A percentile compares a stretch with the other conserved stretches of the same genome.
phyloP scores from a whole-genome alignment of 2,329 filamentous ascomycete genomes.

The Uncinocarpus reesii region DNA sequence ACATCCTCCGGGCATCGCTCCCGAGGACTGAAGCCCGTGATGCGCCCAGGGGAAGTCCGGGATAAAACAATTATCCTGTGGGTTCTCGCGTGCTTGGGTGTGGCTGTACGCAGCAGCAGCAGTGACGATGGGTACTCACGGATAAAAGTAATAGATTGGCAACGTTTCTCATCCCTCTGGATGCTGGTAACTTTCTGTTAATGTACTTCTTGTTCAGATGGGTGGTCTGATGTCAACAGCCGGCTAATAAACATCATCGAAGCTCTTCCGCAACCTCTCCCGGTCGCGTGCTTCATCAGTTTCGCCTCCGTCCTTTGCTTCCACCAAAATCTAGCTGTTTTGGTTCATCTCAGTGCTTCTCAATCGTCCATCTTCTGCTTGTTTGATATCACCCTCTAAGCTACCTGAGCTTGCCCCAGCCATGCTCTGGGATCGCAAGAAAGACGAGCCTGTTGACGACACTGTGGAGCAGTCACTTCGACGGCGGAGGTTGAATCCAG shows the following conservation, averaged over 20 bases:
- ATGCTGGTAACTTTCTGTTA: slow-evolving; percentile 5
- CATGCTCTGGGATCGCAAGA: slow-evolving; percentile 28
- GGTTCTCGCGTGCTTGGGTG: background rate
- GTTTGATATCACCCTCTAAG: background rate
- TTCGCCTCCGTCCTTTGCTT: background rate
- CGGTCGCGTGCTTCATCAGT: slow-evolving; percentile 7
- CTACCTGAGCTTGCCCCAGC: slow-evolving; percentile 5
- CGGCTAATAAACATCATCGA: background rate
- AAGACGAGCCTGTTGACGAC: slow-evolving; percentile 25
- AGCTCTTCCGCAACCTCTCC: background rate
- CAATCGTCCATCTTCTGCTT: background rate
- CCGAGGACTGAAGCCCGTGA: background rate
- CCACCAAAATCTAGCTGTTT: background rate
- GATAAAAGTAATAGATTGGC: background rate
- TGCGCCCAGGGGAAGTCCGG: background rate
- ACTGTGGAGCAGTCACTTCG: slow-evolving; percentile 17
- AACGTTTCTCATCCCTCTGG: background rate
- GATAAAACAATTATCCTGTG: slow-evolving; percentile 8
- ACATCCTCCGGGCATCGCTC: slow-evolving; percentile 1
- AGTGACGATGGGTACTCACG: slow-evolving; percentile 3
- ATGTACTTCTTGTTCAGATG: background rate
- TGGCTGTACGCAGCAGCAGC: background rate
- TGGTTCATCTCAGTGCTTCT: background rate
- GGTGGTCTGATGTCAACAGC: slow-evolving; percentile 10
- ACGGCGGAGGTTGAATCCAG: slow-evolving; percentile 39